A percentile compares a stretch with the other conserved stretches of the same genome.
Evolutionary conservation across 345 rosid species (phyloP).

Genomic region (Eucalyptus polyanthemos): DNA sequence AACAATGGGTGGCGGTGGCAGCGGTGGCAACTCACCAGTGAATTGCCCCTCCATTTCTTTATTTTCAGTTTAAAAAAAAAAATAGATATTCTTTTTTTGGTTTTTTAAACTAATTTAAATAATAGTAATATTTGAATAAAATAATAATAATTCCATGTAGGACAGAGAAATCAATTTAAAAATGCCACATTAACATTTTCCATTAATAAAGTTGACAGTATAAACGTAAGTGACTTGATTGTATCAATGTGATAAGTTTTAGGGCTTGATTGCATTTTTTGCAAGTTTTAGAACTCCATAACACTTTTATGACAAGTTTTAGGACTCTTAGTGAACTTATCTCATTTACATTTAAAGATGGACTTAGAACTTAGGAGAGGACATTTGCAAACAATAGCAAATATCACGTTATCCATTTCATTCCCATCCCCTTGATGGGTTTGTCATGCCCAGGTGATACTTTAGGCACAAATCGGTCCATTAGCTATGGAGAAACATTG

Average conservation of each 20-base stretch:
- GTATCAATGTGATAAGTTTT: accelerated
- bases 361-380: neutral
- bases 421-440: neutral
- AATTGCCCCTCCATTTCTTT: too few relatives aligned
- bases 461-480: neutral
- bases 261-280: too few relatives aligned
- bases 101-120: too few relatives aligned
- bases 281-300: too few relatives aligned
- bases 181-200: too few relatives aligned
- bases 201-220: accelerated
- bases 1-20: accelerated
- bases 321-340: too few relatives aligned
- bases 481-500: neutral
- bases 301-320: too few relatives aligned
- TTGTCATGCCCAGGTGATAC: neutral
- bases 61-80: too few relatives aligned
- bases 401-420: neutral
- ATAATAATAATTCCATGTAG: too few relatives aligned
- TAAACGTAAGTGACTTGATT: accelerated
- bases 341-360: neutral
- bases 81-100: too few relatives aligned
- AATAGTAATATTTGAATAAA: too few relatives aligned
- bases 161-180: too few relatives aligned
- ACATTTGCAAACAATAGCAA: neutral
- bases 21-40: accelerated